phyloP scores from a whole-genome alignment of 176 grass and related monocot genomes.

The Puccinellia tenuiflora region DNA sequence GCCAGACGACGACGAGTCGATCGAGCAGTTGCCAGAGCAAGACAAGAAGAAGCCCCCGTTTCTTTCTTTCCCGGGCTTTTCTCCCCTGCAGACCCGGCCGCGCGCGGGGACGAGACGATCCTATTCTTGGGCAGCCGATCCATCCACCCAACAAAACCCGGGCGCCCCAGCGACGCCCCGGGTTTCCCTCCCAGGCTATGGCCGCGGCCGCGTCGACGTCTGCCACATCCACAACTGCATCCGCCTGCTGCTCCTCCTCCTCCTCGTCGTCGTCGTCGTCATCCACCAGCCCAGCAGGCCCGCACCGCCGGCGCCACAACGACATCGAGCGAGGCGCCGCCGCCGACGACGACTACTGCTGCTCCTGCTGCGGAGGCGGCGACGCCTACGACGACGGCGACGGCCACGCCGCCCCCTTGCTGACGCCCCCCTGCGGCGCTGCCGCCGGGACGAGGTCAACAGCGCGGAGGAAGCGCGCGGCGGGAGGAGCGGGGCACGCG shows the following conservation, averaged over 20 bases:
- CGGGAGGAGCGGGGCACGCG: background rate
- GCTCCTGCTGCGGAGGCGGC: background rate
- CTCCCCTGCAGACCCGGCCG: constrained; percentile 42
- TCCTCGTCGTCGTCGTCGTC: background rate
- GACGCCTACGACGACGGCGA: background rate
- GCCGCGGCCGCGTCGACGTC: constrained; percentile 31
- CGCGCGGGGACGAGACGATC: background rate
- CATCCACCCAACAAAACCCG: constrained; percentile 9
- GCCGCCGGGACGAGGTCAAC: background rate
- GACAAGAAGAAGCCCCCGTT: background rate
- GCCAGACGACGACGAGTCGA: background rate
- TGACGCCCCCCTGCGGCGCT: background rate
- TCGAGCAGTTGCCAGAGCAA: constrained; percentile 7
- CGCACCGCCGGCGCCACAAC: constrained; percentile 42
- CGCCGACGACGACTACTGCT: background rate
- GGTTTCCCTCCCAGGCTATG: constrained; percentile 14
- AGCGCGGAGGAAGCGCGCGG: constrained; percentile 31
- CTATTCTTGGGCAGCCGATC: constrained; percentile 36
- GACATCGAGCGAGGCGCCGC: constrained; percentile 61
- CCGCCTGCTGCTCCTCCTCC: background rate
- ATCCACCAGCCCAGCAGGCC: constrained; percentile 30
- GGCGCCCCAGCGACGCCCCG: constrained; percentile 13
- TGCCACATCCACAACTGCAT: background rate
- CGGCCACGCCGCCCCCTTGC: background rate
- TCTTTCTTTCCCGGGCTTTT: constrained; percentile 68